Base-by-base conservation (phyloP, 495 filamentous ascomycete genomes). In the Hypoxylon fragiforme region DNA sequence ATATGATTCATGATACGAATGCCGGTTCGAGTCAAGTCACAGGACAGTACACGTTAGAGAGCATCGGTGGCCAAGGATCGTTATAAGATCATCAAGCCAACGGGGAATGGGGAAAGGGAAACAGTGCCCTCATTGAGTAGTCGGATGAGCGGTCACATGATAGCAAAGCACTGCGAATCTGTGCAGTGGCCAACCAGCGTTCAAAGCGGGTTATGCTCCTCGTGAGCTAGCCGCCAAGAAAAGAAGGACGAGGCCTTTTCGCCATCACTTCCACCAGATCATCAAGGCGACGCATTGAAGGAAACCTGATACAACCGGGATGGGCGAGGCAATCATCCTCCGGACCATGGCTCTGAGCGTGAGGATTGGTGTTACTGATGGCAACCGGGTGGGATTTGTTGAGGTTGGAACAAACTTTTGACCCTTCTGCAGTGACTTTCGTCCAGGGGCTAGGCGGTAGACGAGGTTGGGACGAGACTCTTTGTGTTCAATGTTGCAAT, bases 101-200 rank as follows among this genome's bases (percentile, higher is more conserved):
- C 44, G 34, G 44, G 44, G 49, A 7, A 31, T 22, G 34, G 9
- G 18, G 12, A 24, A 45, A 44, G 8, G 26, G 43, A 53, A 52
- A n/a, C 15, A 31, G 37, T 48, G 39, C 36, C 3, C 20, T 39
- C 43, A 62, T 51, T 48, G 52, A 56, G 15, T 24, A 16, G 30
- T 49, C 32, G 47, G 16, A 20, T 18, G 8, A 35, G 43, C 36
- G 37, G 42, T 62, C 58, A 62, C 58, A 62, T 62, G 58, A 62
- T 44, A 20, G 15, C 34, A 40, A 43, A 53, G 38, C 44, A 22
- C 15, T 37, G 37, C 32, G 42, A 52, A 42, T 37, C 4, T 21
- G 12, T 48, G 24, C 3, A 20, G 30, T 20, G 28, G 47, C 37
- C 37, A 39, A 30, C 35, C 35, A 37, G 19, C 44, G 35, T 41